Base-by-base conservation (phyloP, 352 stramenopile genomes). In the Phytophthora melonis region DNA sequence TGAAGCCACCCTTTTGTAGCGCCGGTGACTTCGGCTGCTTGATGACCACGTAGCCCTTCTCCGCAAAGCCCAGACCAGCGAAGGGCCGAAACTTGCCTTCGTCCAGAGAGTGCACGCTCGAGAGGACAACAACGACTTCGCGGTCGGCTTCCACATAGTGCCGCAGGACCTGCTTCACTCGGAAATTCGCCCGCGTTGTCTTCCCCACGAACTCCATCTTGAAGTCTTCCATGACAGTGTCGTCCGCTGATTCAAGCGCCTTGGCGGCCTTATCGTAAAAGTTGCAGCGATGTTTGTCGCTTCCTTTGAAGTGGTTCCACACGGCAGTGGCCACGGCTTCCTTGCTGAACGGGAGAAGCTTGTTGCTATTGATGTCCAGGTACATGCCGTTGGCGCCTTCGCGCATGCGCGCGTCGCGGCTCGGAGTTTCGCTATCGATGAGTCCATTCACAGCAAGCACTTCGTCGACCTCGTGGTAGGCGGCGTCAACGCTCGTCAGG, bases 201-300 rank as follows among this genome's bases (percentile, higher is more conserved):
- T 86, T 89, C n/a, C 69, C 75, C 25, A 80, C 57, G 34, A 89
- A 69, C 71, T 82, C 71, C 52, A 90, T 68, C 34, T 75, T 79
- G 61, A 88, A 83, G 70, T 82, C 80, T 43, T 90, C 81, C 43
- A 83, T 72, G 19, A 90, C 77, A 11, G 75, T 90, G 57, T 89
- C 79, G 50, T 82, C 80, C 1, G 53, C 18, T 11, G 52, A 49
- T 9, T 73, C 59, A 10, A 74, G 25, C 7, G 62, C 68, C n/a
- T 77, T 63, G 32, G 54, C 53, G 25, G 39, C 34, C 30, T 69
- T 80, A 39, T 73, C 63, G 45, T 74, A 77, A 39, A 74, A 21
- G 19, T 68, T 64, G 1, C 68, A 64, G 5, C 63, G 68, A 19
- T 74, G 68, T 39, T 80, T 77, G 6, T 74, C 63, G 11, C 41